Evolutionary conservation across 2,329 filamentous ascomycete species (phyloP).

Genomic region (Whalleya microplaca): DNA sequence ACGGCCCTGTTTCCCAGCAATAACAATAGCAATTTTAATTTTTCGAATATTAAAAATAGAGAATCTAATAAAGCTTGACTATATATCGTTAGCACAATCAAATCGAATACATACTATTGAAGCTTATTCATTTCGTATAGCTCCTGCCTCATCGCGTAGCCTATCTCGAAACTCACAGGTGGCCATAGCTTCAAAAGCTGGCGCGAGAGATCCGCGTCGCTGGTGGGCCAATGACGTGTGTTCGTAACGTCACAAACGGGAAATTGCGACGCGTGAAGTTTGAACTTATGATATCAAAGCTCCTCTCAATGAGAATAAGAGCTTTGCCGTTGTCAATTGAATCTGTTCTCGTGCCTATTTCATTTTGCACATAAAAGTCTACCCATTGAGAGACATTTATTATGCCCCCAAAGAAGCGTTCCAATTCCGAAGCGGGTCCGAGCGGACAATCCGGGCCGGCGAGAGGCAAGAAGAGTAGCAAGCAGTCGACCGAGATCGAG

Average conservation of each 20-base stretch:
- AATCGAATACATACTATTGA: no score
- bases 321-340: conserved; percentile 13
- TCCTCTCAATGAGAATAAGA: not conserved
- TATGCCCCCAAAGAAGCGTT: conserved; percentile 7
- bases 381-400: not conserved
- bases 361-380: conserved; percentile 18
- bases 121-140: no score
- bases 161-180: not conserved
- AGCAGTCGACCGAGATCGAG: conserved; percentile 1
- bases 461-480: conserved; percentile 4
- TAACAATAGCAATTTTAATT: no score
- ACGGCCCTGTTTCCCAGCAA: no score
- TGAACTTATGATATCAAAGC: no score
- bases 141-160: no score
- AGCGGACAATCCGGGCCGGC: conserved; percentile 8
- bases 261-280: not conserved
- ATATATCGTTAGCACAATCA: no score
- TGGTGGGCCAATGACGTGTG: conserved; percentile 8
- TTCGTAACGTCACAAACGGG: not conserved
- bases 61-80: no score
- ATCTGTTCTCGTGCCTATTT: conserved; percentile 14
- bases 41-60: no score
- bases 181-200: not conserved
- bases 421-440: conserved; percentile 8
- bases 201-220: conserved; percentile 5